Evolutionary conservation across 179 eudicot species (phyloP).

Genomic region (Corrigiola litoralis): DNA sequence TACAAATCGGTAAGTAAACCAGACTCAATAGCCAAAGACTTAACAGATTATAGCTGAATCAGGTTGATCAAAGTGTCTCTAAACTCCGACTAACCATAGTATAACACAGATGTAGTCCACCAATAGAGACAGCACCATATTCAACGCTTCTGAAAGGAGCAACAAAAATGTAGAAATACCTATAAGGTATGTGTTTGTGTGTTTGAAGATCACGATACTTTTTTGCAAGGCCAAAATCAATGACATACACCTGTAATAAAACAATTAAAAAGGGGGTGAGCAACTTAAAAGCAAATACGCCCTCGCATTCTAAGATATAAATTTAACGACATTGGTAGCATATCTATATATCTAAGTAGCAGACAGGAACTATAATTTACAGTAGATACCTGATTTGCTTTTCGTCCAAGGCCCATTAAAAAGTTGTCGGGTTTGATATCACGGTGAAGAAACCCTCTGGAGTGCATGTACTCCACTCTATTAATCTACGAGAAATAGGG

Average conservation of each 20-base stretch:
- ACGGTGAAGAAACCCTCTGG: conserved; percentile 71
- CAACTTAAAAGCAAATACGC: neutral
- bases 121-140: neutral
- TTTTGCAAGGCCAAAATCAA: conserved; percentile 76
- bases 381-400: conserved; percentile 63
- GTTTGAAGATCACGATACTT: conserved; percentile 78
- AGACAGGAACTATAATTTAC: neutral
- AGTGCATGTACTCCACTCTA: conserved; percentile 59
- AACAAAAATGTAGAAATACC: conserved; percentile 26
- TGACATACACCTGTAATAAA: conserved; percentile 48
- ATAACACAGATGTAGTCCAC: too few relatives aligned
- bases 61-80: too few relatives aligned
- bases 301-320: too few relatives aligned
- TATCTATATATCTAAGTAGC: too few relatives aligned
- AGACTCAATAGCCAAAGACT: too few relatives aligned
- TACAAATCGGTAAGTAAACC: too few relatives aligned
- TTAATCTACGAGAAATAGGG: conserved; percentile 35
- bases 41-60: too few relatives aligned
- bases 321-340: too few relatives aligned
- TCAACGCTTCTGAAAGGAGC: neutral
- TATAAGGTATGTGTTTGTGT: conserved; percentile 74
- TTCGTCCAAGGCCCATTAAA: conserved; percentile 69
- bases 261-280: neutral
- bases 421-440: conserved; percentile 74
- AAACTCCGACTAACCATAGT: too few relatives aligned